Evolutionary conservation across 225 moss, liverwort and hornwort species (phyloP), one percentile per base, ranked within the genome.

Genomic region (Climacium dendroides): DNA sequence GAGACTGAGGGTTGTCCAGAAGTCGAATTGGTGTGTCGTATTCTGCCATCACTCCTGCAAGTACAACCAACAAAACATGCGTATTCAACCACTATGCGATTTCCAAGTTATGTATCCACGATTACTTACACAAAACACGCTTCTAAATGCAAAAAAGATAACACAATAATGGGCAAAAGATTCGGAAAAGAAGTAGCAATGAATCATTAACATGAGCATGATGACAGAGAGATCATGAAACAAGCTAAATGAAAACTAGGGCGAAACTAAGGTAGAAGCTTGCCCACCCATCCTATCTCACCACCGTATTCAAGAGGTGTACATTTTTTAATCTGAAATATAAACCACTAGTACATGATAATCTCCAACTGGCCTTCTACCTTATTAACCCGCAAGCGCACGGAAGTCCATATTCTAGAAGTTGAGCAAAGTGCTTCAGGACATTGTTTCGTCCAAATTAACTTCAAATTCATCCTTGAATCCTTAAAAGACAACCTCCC

Each of bases 21-120:
- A 92, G 90, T 30, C 88, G 83, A 67, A 90, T 52, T 85, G 88
- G 88, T 32, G 86, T 30, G 78, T 88, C 90, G 23, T 84, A 92
- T 34, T 92, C 92, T 24, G 88, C 90, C 88, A 92, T 67, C 83
- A 87, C 58, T 28, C 92, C 92, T 92, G 86, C 81, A 26, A 83
- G 10, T 10, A 37, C 48, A 67, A 35, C 30, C 79, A 83, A 48
- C 52, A 6, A 45, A 53, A 82, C 53, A 83, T 34, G 18, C 11
- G 13, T 35, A 22, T 43, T 28, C 20, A 26, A 25, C 19, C 61
- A 80, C 45, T 47, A 6, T 7, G 39, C 58, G 5, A 52, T 18
- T 11, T 35, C 35, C 34, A 63, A 62, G 24, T 63, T 25, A 50
- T 48, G 47, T 64, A 24, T 16, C 28, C 37, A 37, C 10, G 60